phyloP scores from a whole-genome alignment of 2,329 filamentous ascomycete genomes.

The Zymoseptoria crescenta region DNA sequence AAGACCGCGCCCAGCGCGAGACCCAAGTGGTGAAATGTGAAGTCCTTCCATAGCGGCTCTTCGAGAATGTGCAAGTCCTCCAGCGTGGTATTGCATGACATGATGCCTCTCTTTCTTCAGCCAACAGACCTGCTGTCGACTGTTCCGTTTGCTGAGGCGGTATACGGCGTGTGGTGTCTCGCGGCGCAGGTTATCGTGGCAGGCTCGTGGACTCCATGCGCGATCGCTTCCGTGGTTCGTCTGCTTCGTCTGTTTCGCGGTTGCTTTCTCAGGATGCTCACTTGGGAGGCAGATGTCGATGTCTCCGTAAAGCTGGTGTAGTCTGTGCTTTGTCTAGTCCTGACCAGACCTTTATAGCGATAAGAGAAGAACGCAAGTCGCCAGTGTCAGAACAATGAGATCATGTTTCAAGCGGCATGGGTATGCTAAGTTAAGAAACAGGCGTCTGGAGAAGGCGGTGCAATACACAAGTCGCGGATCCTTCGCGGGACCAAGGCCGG shows the following conservation, averaged over 20 bases:
- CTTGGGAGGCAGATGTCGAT: neutral
- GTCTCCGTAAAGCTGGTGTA: neutral
- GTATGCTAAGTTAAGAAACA: neutral
- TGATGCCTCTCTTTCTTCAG: neutral
- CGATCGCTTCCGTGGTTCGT: neutral
- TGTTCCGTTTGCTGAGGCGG: neutral
- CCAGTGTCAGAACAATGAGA: neutral
- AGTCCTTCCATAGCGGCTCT: slow-evolving; percentile 43
- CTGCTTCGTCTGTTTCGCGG: no score
- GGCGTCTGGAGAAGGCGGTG: neutral
- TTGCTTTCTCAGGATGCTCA: neutral
- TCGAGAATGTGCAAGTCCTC: slow-evolving; percentile 39
- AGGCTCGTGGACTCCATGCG: neutral
- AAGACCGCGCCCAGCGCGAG: slow-evolving; percentile 48
- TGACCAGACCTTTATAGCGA: neutral
- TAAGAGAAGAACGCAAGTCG: neutral
- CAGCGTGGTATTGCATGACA: slow-evolving; percentile 43
- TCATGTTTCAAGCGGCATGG: neutral
- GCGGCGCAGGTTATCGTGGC: neutral
- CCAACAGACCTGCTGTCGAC: neutral
- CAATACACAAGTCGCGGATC: neutral
- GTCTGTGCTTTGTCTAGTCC: neutral
- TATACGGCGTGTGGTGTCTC: neutral
- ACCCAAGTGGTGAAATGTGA: slow-evolving; percentile 51
- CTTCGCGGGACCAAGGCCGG: no score